Base-by-base conservation (phyloP, 257 asterid species). In the Primulina tabacum region DNA sequence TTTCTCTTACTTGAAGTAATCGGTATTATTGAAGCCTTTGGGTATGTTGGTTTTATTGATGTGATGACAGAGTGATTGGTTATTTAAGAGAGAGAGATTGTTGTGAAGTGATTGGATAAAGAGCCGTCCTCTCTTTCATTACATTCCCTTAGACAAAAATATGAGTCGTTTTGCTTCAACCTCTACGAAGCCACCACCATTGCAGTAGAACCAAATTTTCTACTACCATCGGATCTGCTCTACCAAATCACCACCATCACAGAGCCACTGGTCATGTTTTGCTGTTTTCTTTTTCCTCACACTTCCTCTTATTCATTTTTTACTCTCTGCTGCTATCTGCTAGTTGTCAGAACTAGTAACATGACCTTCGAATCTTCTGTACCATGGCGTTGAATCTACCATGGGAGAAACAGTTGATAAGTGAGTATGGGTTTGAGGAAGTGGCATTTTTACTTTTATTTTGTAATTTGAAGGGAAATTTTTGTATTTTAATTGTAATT, bases 1-100 rank as follows among this genome's bases (percentile, higher is more conserved):
- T 12, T 52, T 59, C 55, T 17, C 34, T 40, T 50, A 61, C 40
- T 40, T 62, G 65, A 62, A 62, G 40, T 43, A n/a, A 28, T 28
- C 29, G 1, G 29, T 28, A 28, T 28, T 1, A 28, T 28, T 28
- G 0, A 20, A 34, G 62, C 58, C 60, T n/a, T 40, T 40, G 38
- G 33, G 60, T 34, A 8, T 18, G 52, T 38, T 38, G 50, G 50
- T 10, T 10, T 16, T 8, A 43, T 43, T 43, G 53, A 43, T 43
- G 53, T 12, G 53, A 43, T 14, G 53, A 43, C n/a, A 43, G 52
- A 11, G 52, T 43, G 52, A 43, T 43, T 12, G 52, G 2, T 21
- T 21, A 21, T 21, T 43, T 43, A 43, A 43, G 2, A 11, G 53
- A 43, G 12, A 10, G 9, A 16, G n/a, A 43, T 14, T 43, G 53